These are phyloP conservation scores for Flaveria trinervia DNA, from an alignment of 129 eudicot genomes.

Conservation along the genomic window DNA sequence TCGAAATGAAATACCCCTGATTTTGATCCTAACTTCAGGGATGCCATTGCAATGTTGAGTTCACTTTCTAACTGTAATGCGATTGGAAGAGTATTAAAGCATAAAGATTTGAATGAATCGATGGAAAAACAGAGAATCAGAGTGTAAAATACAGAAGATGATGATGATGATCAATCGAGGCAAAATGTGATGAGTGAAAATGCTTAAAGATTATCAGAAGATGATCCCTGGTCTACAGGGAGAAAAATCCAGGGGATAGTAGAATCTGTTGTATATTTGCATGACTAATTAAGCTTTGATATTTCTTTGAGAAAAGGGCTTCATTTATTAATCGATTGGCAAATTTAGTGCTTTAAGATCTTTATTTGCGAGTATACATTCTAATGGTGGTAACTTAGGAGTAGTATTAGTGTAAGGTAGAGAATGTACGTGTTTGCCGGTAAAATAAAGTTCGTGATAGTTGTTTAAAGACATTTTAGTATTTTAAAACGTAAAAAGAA, in stretches of 20 bases:
- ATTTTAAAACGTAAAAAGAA: no score
- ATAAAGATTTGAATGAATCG: conserved; percentile 6
- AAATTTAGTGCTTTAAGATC: conserved; percentile 12
- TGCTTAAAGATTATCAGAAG: background rate
- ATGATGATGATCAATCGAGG: no score
- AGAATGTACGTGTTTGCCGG: no score
- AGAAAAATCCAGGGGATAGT: conserved; percentile 32
- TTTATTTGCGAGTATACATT: background rate
- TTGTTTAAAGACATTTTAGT: no score
- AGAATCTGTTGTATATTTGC: conserved; percentile 28
- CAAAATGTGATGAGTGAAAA: no score
- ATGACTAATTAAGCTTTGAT: background rate
- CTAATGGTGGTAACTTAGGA: no score
- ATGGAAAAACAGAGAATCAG: conserved; percentile 6
- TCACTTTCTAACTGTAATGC: background rate
- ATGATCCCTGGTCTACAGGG: conserved; percentile 53
- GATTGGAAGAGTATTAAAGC: background rate
- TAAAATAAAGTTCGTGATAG: no score
- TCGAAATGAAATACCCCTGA: conserved; percentile 49
- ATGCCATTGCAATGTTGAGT: conserved; percentile 31
- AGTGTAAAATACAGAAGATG: background rate
- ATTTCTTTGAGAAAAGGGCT: background rate
- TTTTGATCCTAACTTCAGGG: conserved; percentile 64
- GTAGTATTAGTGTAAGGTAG: no score
- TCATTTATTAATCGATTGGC: background rate